These are phyloP conservation scores for Fusarium anthophilum DNA, from an alignment of 2,329 filamentous ascomycete genomes.

Conservation along the genomic window DNA sequence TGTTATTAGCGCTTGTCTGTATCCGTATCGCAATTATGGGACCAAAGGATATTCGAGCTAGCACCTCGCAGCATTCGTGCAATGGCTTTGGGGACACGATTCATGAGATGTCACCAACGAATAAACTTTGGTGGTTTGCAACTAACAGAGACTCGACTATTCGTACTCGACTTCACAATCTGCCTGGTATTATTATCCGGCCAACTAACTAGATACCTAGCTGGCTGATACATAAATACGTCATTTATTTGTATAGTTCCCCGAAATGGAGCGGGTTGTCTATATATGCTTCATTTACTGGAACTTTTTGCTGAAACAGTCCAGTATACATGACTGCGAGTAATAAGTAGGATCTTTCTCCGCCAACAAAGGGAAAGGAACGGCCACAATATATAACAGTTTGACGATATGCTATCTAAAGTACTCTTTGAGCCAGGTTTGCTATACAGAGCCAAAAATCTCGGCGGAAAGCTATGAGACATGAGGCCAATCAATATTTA, in stretches of 20 bases:
- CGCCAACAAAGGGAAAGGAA: not conserved
- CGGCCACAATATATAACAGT: not conserved
- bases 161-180: not conserved
- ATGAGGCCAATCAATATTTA: not conserved
- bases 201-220: not conserved
- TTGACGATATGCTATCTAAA: not conserved
- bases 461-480: not conserved
- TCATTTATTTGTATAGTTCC: not conserved
- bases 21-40: slow-evolving; percentile 4
- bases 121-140: not conserved
- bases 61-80: not conserved
- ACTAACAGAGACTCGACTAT: not conserved
- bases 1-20: slow-evolving; percentile 4
- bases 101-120: not conserved
- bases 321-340: not conserved
- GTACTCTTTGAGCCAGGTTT: not conserved
- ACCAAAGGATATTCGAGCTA: not conserved
- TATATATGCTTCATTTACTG: not conserved
- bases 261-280: not conserved
- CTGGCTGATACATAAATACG: not conserved
- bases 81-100: not conserved
- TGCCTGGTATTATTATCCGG: not conserved
- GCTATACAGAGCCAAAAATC: not conserved
- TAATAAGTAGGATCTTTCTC: no score
- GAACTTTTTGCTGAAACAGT: not conserved